phyloP scores from a whole-genome alignment of 345 rosid genomes.

The Eucalyptus leucophloia region DNA sequence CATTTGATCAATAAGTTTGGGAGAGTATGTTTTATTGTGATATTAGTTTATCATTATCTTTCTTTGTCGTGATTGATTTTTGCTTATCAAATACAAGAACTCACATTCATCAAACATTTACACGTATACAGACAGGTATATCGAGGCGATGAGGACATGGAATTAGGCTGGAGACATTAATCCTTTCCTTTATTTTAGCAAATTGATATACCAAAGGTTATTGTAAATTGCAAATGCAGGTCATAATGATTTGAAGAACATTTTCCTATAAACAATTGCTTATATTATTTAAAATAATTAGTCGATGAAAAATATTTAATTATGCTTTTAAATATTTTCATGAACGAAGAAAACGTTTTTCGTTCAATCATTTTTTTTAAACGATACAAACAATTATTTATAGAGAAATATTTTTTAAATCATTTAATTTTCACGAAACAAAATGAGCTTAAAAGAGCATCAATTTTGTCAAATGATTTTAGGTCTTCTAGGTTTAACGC shows the following conservation, averaged over 20 bases:
- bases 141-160: not conserved
- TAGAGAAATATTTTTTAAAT: not conserved
- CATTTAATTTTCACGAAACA: not conserved
- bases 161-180: not conserved
- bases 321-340: no score
- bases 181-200: not conserved
- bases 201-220: not conserved
- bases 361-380: no score
- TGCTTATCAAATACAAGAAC: not conserved
- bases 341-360: no score
- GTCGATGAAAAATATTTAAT: no score
- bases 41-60: not conserved
- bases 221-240: not conserved
- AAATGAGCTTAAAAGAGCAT: not conserved
- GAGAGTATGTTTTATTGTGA: not conserved
- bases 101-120: not conserved
- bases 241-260: not conserved
- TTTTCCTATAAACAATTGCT: no score
- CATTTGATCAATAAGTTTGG: not conserved
- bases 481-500: not conserved
- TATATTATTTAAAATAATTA: no score
- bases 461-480: not conserved
- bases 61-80: not conserved
- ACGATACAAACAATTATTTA: no score
- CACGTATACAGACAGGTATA: not conserved